These are phyloP conservation scores for Cryptococcus sp. DNA, from an alignment of 1,284 basidiomycete species.

Conservation along the genomic window DNA sequence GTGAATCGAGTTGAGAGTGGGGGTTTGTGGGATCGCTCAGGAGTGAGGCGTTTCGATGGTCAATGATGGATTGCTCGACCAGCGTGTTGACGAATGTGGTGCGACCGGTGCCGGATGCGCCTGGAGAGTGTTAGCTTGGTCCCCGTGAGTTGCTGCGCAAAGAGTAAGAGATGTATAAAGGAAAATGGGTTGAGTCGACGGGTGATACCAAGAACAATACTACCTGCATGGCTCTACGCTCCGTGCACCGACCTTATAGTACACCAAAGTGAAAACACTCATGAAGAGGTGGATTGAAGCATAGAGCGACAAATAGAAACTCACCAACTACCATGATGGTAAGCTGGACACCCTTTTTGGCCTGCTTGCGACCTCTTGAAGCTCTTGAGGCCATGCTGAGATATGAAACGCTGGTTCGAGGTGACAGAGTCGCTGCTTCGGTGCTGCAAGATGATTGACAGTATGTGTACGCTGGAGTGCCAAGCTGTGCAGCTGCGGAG, in stretches of 20 bases:
- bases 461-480: no score
- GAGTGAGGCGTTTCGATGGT: slow-evolving; percentile 53
- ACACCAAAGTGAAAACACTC: neutral
- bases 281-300: neutral
- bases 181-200: neutral
- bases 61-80: slow-evolving; percentile 85
- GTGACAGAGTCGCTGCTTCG: no score
- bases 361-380: slow-evolving; percentile 82
- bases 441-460: no score
- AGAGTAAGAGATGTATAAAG: neutral
- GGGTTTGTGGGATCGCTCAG: slow-evolving; percentile 57
- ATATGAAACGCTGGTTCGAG: no score
- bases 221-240: neutral
- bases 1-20: slow-evolving; percentile 79
- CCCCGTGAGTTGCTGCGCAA: neutral
- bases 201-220: neutral
- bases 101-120: slow-evolving; percentile 92
- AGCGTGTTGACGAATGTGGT: slow-evolving; percentile 98
- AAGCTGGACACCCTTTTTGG: slow-evolving; percentile 96
- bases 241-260: neutral
- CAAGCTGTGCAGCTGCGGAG: no score
- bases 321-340: slow-evolving; percentile 91
- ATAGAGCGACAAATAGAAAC: slow-evolving; percentile 17
- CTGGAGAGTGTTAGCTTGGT: slow-evolving; percentile 46
- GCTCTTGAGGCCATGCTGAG: slow-evolving; percentile 60